These are phyloP conservation scores for Larix kaempferi DNA, from an alignment of 75 land plant genomes.

Conservation along the genomic window DNA sequence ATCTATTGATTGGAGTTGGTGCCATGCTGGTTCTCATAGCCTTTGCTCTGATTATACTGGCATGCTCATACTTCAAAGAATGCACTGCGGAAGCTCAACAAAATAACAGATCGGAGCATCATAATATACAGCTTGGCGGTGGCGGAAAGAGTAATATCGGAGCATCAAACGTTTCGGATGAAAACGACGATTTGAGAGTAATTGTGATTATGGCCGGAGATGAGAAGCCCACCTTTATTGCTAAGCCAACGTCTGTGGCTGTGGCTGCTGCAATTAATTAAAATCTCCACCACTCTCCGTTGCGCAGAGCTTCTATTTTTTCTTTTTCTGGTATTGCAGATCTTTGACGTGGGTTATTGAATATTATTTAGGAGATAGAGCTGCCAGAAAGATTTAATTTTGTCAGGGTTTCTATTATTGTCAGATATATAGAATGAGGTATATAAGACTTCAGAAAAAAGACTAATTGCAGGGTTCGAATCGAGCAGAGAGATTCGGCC, in stretches of 20 bases:
- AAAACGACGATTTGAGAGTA: background rate
- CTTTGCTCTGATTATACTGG: background rate
- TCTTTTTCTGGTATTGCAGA: no score
- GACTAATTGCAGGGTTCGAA: no score
- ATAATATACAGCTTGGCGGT: background rate
- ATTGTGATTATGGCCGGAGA: conserved; percentile 21
- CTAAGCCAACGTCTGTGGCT: background rate
- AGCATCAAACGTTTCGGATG: background rate
- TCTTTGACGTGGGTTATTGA: background rate
- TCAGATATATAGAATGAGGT: no score
- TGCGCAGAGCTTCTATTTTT: no score
- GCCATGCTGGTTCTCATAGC: conserved; percentile 5
- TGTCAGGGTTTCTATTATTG: no score
- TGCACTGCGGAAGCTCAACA: no score
- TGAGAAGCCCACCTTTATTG: conserved; percentile 16
- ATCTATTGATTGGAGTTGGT: background rate
- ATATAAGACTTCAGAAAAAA: no score
- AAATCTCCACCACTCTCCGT: no score
- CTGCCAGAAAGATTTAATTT: no score
- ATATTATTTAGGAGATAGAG: no score
- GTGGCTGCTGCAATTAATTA: background rate
- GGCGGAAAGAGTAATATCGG: no score
- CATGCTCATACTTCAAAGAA: background rate
- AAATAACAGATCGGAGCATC: background rate
- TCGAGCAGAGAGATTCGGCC: no score